Conservation (phyloP, 306 rosid species). For the Ceratonia siliqua region DNA sequence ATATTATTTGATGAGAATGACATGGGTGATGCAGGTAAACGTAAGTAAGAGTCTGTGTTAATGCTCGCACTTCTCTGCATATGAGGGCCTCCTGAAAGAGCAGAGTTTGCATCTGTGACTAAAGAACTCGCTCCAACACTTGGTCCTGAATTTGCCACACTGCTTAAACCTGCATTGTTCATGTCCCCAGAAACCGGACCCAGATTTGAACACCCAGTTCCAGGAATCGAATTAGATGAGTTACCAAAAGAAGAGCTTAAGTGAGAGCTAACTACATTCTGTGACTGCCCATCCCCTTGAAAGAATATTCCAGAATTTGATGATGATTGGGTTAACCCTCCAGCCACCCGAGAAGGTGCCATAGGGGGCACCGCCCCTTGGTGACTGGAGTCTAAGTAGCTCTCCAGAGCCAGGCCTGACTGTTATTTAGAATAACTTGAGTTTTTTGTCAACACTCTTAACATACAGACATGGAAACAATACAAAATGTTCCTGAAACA, state of each 20-base stretch:
- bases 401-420: conserved; percentile 77
- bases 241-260: conserved; percentile 84
- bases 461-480: conserved; percentile 37
- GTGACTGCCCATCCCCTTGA: conserved; percentile 93
- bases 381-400: conserved; percentile 73
- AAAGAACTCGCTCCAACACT: conserved; percentile 96
- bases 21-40: conserved; percentile 95
- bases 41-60: conserved; percentile 80
- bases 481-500: conserved; percentile 5
- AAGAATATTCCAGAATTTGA: conserved; percentile 93
- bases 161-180: conserved; percentile 73
- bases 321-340: conserved; percentile 89
- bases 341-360: conserved; percentile 93
- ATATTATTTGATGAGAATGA: conserved; percentile 91
- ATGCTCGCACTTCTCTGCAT: conserved; percentile 97
- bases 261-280: conserved; percentile 77
- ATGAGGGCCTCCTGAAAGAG: conserved; percentile 90
- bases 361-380: conserved; percentile 76
- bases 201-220: conserved; percentile 74
- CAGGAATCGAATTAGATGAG: conserved; percentile 73
- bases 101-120: conserved; percentile 98
- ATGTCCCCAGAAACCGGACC: conserved; percentile 91
- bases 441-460: conserved; percentile 35
- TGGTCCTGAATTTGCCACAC: conserved; percentile 88
- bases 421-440: conserved; percentile 14